These are phyloP conservation scores for Ramularia collo-cygni DNA, from an alignment of 2,329 filamentous ascomycete species.

Conservation along the genomic window DNA sequence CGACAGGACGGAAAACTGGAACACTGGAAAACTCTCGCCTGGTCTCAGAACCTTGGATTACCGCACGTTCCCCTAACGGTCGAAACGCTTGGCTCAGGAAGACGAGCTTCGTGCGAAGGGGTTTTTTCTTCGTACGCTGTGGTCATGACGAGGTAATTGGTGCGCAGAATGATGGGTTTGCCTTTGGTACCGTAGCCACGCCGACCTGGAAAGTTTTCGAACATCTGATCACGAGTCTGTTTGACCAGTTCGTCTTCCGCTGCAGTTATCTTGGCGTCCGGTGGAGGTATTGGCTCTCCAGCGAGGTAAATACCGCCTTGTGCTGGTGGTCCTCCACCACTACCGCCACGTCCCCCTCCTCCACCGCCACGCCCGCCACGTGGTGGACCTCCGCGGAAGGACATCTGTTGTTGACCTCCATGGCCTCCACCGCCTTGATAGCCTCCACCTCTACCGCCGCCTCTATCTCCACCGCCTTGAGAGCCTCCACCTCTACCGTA, in stretches of 20 bases:
- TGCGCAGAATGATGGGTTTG: slow-evolving; percentile 32
- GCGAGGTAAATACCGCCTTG: slow-evolving; percentile 19
- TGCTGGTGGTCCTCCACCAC: too few species aligned
- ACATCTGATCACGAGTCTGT: slow-evolving; percentile 21
- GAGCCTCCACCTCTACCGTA: too few species aligned
- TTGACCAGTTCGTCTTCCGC: slow-evolving; percentile 21
- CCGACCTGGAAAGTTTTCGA: slow-evolving; percentile 29
- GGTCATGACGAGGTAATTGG: slow-evolving; percentile 38
- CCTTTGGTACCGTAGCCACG: slow-evolving; percentile 35
- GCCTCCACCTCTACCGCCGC: too few species aligned
- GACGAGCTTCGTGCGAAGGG: too few species aligned
- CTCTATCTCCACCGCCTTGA: too few species aligned
- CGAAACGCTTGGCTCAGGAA: too few species aligned
- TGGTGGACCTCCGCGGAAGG: slow-evolving; percentile 19
- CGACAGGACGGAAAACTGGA: too few species aligned
- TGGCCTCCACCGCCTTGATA: slow-evolving; percentile 22
- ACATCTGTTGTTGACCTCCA: slow-evolving; percentile 13
- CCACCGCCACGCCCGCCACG: slow-evolving; percentile 10
- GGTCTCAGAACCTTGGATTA: too few species aligned
- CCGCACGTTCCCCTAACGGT: too few species aligned
- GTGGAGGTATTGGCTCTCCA: slow-evolving; percentile 13
- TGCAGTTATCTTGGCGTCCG: slow-evolving; percentile 19
- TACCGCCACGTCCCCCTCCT: slow-evolving; percentile 4
- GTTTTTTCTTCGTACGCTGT: slow-evolving; percentile 29
- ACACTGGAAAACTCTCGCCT: too few species aligned